phyloP scores from a whole-genome alignment of 495 filamentous ascomycete genomes.

The Podospora australis region DNA sequence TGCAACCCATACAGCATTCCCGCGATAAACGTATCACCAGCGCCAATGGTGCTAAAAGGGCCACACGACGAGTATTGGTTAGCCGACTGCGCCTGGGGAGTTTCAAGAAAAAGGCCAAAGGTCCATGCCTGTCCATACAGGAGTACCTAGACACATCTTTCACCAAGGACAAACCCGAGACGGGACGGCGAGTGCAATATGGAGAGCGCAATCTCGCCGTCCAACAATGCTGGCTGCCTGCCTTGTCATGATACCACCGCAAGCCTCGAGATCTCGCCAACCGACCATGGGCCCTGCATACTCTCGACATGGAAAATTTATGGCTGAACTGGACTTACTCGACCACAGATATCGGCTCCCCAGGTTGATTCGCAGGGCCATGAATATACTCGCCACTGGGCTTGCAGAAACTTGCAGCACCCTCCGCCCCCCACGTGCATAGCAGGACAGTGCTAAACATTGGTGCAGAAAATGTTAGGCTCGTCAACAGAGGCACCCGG shows the following conservation, averaged over 20 bases:
- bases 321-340: conserved; percentile 61
- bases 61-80: conserved; percentile 9
- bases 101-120: too few relatives aligned
- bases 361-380: conserved; percentile 38
- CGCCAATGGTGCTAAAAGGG: conserved; percentile 55
- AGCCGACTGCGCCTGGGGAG: too few relatives aligned
- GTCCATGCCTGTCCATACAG: too few relatives aligned
- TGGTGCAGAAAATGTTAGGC: conserved; percentile 6
- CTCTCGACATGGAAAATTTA: too few relatives aligned
- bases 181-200: background rate
- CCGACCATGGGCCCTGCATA: too few relatives aligned
- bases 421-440: conserved; percentile 64
- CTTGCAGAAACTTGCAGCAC: conserved; percentile 46
- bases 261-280: too few relatives aligned
- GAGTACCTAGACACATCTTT: too few relatives aligned
- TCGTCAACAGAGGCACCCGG: too few relatives aligned
- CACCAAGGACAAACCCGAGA: too few relatives aligned
- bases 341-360: conserved; percentile 39
- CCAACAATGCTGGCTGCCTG: too few relatives aligned
- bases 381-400: conserved; percentile 32
- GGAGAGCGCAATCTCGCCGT: background rate
- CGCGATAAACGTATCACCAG: conserved; percentile 71
- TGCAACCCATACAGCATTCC: conserved; percentile 60
- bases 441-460: conserved; percentile 46
- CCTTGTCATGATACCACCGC: too few relatives aligned